Conservation (phyloP, 495 filamentous ascomycete species). For the Neurospora hispaniola region DNA sequence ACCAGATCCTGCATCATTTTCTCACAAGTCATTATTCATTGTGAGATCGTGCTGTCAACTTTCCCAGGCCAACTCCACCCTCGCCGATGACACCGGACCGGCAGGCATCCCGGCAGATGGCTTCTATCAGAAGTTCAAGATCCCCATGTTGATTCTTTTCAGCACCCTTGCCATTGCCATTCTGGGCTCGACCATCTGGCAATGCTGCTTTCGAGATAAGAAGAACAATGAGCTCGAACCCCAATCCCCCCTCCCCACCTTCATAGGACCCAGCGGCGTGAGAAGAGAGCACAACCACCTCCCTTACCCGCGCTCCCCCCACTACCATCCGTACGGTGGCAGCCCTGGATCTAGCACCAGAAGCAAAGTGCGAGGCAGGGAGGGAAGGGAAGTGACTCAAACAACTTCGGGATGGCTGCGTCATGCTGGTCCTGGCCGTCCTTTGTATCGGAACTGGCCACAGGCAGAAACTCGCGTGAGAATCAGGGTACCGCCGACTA, state of each 20-base stretch:
- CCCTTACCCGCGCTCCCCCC: not conserved
- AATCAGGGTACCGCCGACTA: not conserved
- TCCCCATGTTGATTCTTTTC: not conserved
- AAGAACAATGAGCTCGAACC: not conserved
- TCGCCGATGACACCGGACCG: not conserved
- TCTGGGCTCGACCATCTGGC: not conserved
- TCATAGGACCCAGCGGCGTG: not conserved
- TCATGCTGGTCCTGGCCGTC: not conserved
- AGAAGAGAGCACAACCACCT: not conserved
- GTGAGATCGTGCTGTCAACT: not conserved
- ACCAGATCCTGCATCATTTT: not conserved
- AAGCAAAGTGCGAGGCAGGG: not conserved
- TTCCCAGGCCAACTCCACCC: not conserved
- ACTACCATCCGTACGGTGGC: not conserved
- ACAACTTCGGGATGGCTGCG: not conserved
- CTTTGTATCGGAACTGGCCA: not conserved
- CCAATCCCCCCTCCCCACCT: not conserved
- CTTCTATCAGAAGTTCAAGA: not conserved
- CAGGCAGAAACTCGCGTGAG: not conserved
- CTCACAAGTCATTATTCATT: not conserved
- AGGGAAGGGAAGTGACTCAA: not conserved
- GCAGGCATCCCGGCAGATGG: not conserved
- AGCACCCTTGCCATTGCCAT: not conserved
- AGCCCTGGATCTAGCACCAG: not conserved
- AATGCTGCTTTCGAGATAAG: not conserved